Evolutionary conservation across 805 yeast genomes (phyloP), one percentile per base, ranked within the genome.

Genomic region (Yamadazyma takamatsuzukensis): DNA sequence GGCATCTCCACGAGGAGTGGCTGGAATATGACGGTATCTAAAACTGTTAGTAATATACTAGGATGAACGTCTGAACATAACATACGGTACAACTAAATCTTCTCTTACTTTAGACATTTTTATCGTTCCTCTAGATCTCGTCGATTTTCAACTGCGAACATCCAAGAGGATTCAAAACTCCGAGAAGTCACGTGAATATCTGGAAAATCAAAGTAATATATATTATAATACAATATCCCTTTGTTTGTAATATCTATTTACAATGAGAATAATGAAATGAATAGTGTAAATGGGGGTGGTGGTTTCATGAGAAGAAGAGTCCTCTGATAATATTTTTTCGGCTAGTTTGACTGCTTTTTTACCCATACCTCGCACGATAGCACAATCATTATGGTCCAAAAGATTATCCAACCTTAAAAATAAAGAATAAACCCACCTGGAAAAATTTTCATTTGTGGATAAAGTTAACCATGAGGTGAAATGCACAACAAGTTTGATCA

Each of bases 11-110:
- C 73, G 60, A 16, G 70, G 61, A 42, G 69, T 70, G 23, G 75
- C 71, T 31, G 74, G 68, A n/a, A 52, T 49, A 47, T 74, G 80
- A 33, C 49, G 49, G 59, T 72, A 73, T n/a, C 67, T 61, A 27
- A 14, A 12, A 14, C n/a, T 14, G 43, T 39, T 42, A 45, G 44
- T 40, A 39, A 15, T 24, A 16, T 21, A 4, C n/a, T n/a, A n/a
- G n/a, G n/a, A n/a, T n/a, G n/a, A n/a, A n/a, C n/a, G n/a, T n/a
- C n/a, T n/a, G n/a, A n/a, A n/a, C n/a, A n/a, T 19, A 25, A 55
- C 61, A 30, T 55, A 58, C 54, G 62, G 64, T 12, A 61, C 49
- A 9, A 58, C 60, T 30, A 56, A 48, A 27, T 59, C 63, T 41
- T 52, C 48, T 51, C 61, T 61, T 29, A 52, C 47, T 41, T 54